Percentiles rank a stretch among this genome's conserved stretches.
These are phyloP conservation scores for Coprinopsis sp. DNA, from an alignment of 768 basidiomycete genomes.

Conservation along the genomic window DNA sequence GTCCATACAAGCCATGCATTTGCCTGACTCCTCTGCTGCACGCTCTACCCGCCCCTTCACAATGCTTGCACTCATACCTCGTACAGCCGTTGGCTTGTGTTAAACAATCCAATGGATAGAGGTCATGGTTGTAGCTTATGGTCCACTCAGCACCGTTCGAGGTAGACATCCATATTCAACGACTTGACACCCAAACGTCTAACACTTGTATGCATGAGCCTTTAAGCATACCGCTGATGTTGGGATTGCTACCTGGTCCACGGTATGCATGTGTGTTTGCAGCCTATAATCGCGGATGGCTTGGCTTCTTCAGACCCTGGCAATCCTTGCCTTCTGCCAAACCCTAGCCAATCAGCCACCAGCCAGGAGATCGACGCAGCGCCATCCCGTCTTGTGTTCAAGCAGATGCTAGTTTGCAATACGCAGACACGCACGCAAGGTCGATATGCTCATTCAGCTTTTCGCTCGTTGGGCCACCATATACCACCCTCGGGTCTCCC, in stretches of 20 bases:
- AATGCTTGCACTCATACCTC: not conserved
- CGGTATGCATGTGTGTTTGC: conserved; percentile 18
- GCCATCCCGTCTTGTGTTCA: too few species aligned
- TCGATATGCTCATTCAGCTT: too few species aligned
- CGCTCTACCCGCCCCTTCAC: conserved; percentile 24
- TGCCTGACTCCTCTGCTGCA: conserved; percentile 49
- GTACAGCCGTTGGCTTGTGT: conserved; percentile 29
- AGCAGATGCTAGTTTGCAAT: too few species aligned
- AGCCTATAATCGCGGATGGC: not conserved
- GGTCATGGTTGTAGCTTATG: conserved; percentile 30
- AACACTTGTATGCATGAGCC: conserved; percentile 22
- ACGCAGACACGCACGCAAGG: too few species aligned
- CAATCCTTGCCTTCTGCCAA: conserved; percentile 49
- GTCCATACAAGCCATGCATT: conserved; percentile 51
- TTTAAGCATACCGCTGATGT: conserved; percentile 50
- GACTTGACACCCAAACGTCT: not conserved
- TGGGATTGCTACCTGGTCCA: conserved; percentile 44
- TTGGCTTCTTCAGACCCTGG: conserved; percentile 35
- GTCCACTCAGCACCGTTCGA: conserved; percentile 40
- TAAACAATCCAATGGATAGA: conserved; percentile 40
- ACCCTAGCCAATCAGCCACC: too few species aligned
- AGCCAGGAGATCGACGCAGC: too few species aligned
- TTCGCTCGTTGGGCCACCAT: too few species aligned
- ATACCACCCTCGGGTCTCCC: too few species aligned
- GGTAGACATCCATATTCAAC: conserved; percentile 18